phyloP scores from a whole-genome alignment of 495 filamentous ascomycete species.

The Trichocladium antarcticum region DNA sequence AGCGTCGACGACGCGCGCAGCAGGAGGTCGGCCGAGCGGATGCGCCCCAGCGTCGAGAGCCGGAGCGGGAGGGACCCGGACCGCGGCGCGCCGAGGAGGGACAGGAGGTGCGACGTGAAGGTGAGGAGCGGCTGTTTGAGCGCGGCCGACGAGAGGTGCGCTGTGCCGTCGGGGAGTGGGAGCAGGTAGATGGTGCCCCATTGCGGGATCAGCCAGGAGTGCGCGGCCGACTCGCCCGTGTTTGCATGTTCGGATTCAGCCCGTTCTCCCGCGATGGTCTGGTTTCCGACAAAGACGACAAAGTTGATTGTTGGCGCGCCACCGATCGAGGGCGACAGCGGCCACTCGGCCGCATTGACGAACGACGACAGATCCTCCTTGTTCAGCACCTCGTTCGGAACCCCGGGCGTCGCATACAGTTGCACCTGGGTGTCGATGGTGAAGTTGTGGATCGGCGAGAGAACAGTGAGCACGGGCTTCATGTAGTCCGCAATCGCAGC shows the following conservation, averaged over 20 bases:
- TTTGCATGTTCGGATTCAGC: conserved; percentile 44
- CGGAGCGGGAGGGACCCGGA: conserved; percentile 72
- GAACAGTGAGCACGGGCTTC: conserved; percentile 62
- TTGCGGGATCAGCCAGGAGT: conserved; percentile 89
- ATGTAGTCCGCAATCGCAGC: conserved; percentile 71
- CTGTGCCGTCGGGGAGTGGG: conserved; percentile 44
- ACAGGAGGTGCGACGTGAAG: conserved; percentile 85
- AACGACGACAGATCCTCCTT: conserved; percentile 88
- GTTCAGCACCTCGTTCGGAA: conserved; percentile 53
- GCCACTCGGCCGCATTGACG: conserved; percentile 97
- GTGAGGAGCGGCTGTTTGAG: conserved; percentile 72
- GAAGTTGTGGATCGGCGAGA: conserved; percentile 82
- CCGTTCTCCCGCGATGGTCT: conserved; percentile 28
- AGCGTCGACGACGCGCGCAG: conserved; percentile 87
- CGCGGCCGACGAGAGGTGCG: conserved; percentile 34
- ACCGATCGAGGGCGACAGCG: conserved; percentile 86
- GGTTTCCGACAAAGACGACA: conserved; percentile 65
- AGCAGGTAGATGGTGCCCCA: conserved; percentile 89
- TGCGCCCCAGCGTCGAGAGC: conserved; percentile 68
- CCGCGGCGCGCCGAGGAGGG: conserved; percentile 75
- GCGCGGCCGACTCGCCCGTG: conserved; percentile 48
- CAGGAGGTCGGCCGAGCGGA: conserved; percentile 75
- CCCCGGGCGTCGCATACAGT: conserved; percentile 74
- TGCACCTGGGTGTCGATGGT: conserved; percentile 96
- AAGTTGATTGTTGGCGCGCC: conserved; percentile 91